These are phyloP conservation scores for Rhizopogon salebrosus DNA, from an alignment of 768 basidiomycete species.

Conservation along the genomic window DNA sequence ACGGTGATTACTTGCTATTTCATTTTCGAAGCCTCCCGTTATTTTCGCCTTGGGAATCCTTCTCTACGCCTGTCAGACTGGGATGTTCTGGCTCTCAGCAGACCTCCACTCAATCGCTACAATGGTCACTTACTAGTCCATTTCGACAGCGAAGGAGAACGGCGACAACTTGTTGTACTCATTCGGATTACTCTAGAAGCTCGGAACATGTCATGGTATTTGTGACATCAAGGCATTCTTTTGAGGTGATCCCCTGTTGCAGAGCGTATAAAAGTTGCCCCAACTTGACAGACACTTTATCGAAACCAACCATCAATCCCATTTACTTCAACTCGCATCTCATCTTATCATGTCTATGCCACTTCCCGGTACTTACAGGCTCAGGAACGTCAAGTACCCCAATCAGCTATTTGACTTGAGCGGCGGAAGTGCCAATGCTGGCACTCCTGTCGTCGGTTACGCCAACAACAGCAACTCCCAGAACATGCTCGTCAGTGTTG, in stretches of 20 bases:
- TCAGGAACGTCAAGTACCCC: background rate
- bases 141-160: too few relatives aligned
- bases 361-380: background rate
- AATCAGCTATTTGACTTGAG: slow-evolving; percentile 7
- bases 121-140: too few relatives aligned
- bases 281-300: background rate
- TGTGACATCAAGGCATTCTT: too few relatives aligned
- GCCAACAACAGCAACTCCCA: background rate
- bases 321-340: slow-evolving; percentile 3
- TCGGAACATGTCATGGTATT: too few relatives aligned
- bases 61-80: too few relatives aligned
- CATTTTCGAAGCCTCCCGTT: too few relatives aligned
- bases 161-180: too few relatives aligned
- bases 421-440: slow-evolving; percentile 20
- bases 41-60: too few relatives aligned
- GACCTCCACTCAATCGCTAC: too few relatives aligned
- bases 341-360: background rate
- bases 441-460: background rate
- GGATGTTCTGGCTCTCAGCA: too few relatives aligned
- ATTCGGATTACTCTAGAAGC: too few relatives aligned
- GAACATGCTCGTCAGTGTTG: background rate
- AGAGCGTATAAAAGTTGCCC: background rate
- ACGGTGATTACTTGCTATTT: too few relatives aligned
- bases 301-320: background rate
- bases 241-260: background rate